These are phyloP conservation scores for Paulownia fortunei DNA, from an alignment of 257 asterid species.

Conservation along the genomic window DNA sequence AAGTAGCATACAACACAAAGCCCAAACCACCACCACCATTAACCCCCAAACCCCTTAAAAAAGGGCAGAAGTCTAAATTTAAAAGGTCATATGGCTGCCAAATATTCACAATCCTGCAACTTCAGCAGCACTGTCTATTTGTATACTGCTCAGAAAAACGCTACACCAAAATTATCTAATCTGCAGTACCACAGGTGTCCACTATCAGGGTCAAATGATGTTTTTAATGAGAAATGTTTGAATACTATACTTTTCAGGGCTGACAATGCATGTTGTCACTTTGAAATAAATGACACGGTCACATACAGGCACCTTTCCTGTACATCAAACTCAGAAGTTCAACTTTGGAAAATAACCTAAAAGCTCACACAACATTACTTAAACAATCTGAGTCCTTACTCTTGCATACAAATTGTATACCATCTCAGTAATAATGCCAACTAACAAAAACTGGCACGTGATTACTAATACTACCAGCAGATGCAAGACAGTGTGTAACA, in stretches of 20 bases:
- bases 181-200: background rate
- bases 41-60: background rate
- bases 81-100: background rate
- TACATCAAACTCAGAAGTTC: conserved; percentile 11
- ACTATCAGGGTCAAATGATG: background rate
- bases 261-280: background rate
- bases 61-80: conserved; percentile 1
- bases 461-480: background rate
- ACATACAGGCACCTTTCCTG: background rate
- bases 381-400: background rate
- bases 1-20: background rate
- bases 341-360: conserved; percentile 6
- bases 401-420: background rate
- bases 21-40: background rate
- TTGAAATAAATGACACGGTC: background rate
- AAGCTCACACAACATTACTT: background rate
- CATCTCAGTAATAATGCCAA: conserved; percentile 11
- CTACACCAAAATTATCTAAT: background rate
- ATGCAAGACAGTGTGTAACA: conserved; percentile 1
- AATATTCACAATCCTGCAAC: background rate
- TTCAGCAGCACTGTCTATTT: background rate
- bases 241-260: background rate
- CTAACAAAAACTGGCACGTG: background rate
- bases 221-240: background rate
- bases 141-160: background rate